Evolutionary conservation across 2,329 filamentous ascomycete species (phyloP), one percentile per base, ranked within the genome.

Genomic region (Alternaria gansuensis): DNA sequence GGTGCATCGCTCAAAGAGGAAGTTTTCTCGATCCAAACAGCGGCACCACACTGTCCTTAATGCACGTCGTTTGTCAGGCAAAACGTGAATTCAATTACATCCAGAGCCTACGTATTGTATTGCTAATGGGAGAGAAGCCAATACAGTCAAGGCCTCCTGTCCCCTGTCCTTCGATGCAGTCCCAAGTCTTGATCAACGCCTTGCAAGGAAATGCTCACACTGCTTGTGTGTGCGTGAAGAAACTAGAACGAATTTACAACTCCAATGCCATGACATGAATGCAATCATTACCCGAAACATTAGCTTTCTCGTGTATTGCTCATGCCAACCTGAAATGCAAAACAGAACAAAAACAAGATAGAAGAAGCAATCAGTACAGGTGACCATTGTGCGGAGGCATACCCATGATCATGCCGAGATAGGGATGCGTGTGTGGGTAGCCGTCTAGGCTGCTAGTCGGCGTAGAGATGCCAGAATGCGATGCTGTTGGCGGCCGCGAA

Each of bases 381-480:
- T 57, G 57, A 41, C 52, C 54, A 31, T 58, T 51, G 17, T 55
- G 53, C 26, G 54, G 50, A 23, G 54, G 60, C n/a, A 58, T 51
- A 10, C 52, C 55, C 46, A 60, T 39, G n/a, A 58, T 44, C 39
- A 50, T 45, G 37, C 59, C 43, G 31, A 63, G 31, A 61, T 53
- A 26, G 57, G 57, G 50, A 56, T 57, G 63, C 51, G 60, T 44
- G 26, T 63, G 63, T 14, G 64, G 64, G 5, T 57, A 57, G 21
- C 44, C 41, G 3, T 64, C 63, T 49, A 65, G 62, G 50, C 50
- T 62, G 34, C 51, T 50, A 8, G 45, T 61, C 5, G 69, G 69
- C 14, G 69, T 71, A 17, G 65, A 67, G 4, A 61, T 66, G 8
- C 67, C 66, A 7, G 68, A 70, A 13, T 56, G 60, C 3, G 64